These are phyloP conservation scores for Crithidia bombi DNA, from an alignment of 208 protist genomes.

Conservation along the genomic window DNA sequence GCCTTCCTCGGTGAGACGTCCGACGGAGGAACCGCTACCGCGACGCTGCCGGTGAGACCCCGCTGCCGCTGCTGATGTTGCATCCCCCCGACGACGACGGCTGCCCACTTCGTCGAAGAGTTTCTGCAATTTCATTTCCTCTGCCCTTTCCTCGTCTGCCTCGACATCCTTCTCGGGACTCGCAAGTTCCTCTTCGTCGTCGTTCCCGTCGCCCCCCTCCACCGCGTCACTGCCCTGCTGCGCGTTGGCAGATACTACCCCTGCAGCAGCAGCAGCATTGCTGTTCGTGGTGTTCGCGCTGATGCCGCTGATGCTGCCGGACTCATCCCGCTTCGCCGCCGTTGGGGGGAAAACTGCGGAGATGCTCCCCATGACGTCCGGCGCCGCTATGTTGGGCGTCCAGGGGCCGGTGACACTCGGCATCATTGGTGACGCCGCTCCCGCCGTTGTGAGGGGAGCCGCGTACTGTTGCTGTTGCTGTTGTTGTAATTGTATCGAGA, in stretches of 20 bases:
- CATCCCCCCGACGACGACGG: neutral
- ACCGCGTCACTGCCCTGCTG: neutral
- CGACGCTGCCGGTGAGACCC: constrained; percentile 5
- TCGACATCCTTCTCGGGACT: neutral
- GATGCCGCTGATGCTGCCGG: neutral
- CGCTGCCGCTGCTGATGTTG: neutral
- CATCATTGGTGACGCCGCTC: neutral
- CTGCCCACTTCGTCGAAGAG: constrained; percentile 26
- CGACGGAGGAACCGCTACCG: constrained; percentile 2
- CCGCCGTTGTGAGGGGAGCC: neutral
- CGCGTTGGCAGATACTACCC: neutral
- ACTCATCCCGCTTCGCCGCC: constrained; percentile 26
- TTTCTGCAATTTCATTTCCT: constrained; percentile 28
- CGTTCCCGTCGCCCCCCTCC: constrained; percentile 9
- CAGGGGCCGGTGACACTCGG: constrained; percentile 15
- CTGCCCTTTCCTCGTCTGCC: constrained; percentile 8
- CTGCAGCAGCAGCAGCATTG: neutral
- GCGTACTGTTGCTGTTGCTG: constrained; percentile 6
- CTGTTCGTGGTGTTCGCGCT: neutral
- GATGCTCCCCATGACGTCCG: constrained; percentile 15
- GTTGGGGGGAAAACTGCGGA: constrained; percentile 24
- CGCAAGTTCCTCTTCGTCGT: constrained; percentile 12
- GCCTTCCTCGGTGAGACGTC: constrained; percentile 10
- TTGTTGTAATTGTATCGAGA: neutral
- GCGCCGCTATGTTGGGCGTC: constrained; percentile 27